A percentile compares a stretch with the other conserved stretches of the same genome.
phyloP scores from a whole-genome alignment of 768 basidiomycete genomes.

The Hydnomerulius pinastri region DNA sequence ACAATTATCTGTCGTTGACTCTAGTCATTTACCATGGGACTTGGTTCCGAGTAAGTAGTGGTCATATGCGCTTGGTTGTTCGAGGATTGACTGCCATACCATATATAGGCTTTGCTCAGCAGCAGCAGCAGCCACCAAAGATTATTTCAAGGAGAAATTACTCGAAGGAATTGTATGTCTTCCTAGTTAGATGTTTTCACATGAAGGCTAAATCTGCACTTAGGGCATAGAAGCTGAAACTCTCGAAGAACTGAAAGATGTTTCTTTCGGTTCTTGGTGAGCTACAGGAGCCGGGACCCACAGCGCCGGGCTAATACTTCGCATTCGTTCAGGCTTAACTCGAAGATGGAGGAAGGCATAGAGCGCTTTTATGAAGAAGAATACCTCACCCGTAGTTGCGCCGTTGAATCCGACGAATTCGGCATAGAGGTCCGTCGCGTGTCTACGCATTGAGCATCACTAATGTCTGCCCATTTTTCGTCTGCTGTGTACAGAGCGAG shows the following conservation, averaged over 20 bases:
- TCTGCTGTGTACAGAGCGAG: not conserved
- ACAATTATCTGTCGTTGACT: not conserved
- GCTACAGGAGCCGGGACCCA: not conserved
- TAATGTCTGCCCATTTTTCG: not conserved
- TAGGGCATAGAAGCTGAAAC: not conserved
- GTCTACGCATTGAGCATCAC: not conserved
- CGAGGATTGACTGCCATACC: not conserved
- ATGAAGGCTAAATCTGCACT: not conserved
- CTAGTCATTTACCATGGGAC: not conserved
- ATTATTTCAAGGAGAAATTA: not conserved
- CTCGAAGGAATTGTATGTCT: not conserved
- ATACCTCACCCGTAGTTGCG: not conserved
- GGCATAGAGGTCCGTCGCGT: not conserved
- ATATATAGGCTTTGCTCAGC: not conserved
- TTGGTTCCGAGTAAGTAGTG: not conserved
- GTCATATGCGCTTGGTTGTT: not conserved
- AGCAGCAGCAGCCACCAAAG: not conserved
- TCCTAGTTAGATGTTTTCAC: not conserved
- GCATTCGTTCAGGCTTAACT: not conserved
- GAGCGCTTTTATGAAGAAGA: not conserved
- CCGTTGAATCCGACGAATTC: not conserved
- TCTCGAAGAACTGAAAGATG: not conserved
- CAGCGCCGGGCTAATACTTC: not conserved
- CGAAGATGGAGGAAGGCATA: not conserved
- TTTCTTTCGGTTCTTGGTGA: not conserved